Evolutionary conservation across 257 asterid species (phyloP).

Genomic region (Penstemon davidsonii): DNA sequence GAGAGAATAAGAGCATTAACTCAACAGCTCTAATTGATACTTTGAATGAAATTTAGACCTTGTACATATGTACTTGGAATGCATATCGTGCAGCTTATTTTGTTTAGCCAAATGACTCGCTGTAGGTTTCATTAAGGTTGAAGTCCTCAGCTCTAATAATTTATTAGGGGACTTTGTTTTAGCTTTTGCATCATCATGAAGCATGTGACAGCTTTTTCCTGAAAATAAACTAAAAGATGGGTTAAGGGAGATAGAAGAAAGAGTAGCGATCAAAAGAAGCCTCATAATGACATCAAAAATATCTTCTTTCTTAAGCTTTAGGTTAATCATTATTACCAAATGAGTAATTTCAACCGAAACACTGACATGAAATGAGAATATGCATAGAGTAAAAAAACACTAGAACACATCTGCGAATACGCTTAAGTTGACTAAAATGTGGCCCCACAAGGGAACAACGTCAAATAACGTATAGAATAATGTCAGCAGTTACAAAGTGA

Average conservation of each 20-base stretch:
- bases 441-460: too few species aligned
- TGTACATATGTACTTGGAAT: conserved; percentile 36
- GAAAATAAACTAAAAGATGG: conserved; percentile 13
- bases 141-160: conserved; percentile 42
- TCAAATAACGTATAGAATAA: too few species aligned
- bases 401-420: neutral
- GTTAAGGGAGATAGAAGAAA: neutral
- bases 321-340: neutral
- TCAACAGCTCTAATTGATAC: neutral
- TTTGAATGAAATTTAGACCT: conserved; percentile 43
- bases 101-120: conserved; percentile 89
- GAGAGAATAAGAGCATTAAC: neutral
- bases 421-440: too few species aligned
- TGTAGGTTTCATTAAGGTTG: conserved; percentile 81
- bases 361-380: neutral
- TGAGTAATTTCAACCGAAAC: neutral
- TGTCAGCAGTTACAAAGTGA: too few species aligned
- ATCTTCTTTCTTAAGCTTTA: neutral
- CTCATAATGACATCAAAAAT: neutral
- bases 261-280: neutral
- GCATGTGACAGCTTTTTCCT: conserved; percentile 32
- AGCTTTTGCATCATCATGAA: conserved; percentile 33
- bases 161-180: conserved; percentile 36
- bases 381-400: neutral
- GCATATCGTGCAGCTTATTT: conserved; percentile 34